These are phyloP conservation scores for Tetrahymena borealis DNA, from an alignment of 73 alveolate species.

Conservation along the genomic window DNA sequence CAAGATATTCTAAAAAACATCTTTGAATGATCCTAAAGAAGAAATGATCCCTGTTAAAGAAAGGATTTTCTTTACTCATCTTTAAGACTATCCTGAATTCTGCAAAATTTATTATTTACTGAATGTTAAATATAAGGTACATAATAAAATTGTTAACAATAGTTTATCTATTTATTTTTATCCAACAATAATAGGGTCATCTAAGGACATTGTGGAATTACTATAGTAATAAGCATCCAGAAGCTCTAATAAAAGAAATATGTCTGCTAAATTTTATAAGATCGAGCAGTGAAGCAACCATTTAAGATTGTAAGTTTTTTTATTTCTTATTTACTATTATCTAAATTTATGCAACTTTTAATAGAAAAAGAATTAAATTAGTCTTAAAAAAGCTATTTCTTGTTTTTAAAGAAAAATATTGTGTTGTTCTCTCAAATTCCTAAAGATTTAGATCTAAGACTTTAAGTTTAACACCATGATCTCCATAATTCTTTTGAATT, in stretches of 20 bases:
- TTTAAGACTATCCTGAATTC: background rate
- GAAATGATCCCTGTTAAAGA: background rate
- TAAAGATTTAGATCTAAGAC: background rate
- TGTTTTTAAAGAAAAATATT: background rate
- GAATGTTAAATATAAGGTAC: background rate
- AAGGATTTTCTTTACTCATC: background rate
- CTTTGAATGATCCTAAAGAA: background rate
- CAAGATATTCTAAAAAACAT: background rate
- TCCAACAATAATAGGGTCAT: background rate
- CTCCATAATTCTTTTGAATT: background rate
- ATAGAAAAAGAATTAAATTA: background rate
- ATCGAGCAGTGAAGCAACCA: background rate
- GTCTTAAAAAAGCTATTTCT: background rate
- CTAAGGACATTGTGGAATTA: background rate
- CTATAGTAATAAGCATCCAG: background rate
- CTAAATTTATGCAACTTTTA: background rate
- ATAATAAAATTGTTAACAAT: background rate
- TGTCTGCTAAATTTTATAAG: background rate
- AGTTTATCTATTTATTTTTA: background rate
- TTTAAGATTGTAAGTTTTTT: background rate
- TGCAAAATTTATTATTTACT: background rate
- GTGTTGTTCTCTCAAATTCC: background rate
- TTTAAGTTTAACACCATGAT: background rate
- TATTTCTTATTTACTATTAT: background rate
- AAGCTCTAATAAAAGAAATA: background rate